Percentiles rank a stretch among this genome's conserved stretches.
Conservation (phyloP, 306 rosid genomes). For the Abrus pulchellus region DNA sequence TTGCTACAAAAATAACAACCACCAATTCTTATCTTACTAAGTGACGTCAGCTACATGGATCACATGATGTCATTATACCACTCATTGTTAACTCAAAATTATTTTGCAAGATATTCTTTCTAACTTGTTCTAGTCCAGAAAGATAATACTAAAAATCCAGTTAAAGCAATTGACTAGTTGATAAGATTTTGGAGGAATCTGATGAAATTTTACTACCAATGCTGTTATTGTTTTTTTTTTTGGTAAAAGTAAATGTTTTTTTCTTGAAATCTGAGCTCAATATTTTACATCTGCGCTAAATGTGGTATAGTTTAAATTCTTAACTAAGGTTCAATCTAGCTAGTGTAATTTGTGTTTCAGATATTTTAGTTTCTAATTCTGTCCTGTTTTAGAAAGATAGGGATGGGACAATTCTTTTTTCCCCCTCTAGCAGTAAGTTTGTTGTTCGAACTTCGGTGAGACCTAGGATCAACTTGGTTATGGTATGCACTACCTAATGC, state of each 20-base stretch:
- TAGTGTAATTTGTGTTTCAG: not conserved
- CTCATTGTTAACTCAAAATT: not conserved
- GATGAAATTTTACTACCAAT: not conserved
- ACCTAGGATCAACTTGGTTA: not conserved
- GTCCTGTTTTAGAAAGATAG: conserved; percentile 19
- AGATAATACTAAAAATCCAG: not conserved
- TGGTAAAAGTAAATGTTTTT: not conserved
- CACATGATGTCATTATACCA: not conserved
- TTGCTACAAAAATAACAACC: no score
- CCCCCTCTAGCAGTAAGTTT: not conserved
- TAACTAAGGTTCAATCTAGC: conserved; percentile 24
- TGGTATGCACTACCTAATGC: conserved; percentile 16
- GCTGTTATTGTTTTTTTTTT: not conserved
- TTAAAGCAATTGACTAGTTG: conserved; percentile 9
- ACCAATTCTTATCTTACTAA: no score
- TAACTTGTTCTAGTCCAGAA: not conserved
- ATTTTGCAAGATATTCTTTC: conserved; percentile 9
- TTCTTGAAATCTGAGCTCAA: not conserved
- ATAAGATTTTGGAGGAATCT: not conserved
- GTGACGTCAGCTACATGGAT: no score
- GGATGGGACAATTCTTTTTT: not conserved
- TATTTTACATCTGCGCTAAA: not conserved
- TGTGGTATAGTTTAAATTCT: not conserved
- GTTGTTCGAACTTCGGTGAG: not conserved
- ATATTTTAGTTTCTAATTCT: not conserved